Conservation (phyloP, 176 grass and related monocot genomes). For the Oryza officinalis region DNA sequence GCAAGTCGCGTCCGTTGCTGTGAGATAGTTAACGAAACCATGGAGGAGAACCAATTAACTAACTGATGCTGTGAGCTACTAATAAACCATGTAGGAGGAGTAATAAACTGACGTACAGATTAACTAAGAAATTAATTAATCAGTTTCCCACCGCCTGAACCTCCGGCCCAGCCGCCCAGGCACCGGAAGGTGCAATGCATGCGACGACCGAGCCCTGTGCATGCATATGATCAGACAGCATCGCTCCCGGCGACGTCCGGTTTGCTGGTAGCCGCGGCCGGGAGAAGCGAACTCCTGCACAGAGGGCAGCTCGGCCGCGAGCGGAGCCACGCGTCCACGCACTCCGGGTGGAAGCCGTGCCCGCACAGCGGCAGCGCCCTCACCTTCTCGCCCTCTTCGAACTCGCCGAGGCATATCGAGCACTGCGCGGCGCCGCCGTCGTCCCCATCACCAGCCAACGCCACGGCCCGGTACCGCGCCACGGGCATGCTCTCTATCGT, state of each 20-base stretch:
- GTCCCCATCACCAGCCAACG: background rate
- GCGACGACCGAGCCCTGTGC: background rate
- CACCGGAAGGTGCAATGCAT: background rate
- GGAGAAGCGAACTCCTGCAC: conserved; percentile 37
- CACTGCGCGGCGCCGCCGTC: conserved; percentile 30
- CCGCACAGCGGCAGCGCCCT: conserved; percentile 42
- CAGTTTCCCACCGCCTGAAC: background rate
- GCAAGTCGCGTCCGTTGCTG: background rate
- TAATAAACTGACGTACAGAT: background rate
- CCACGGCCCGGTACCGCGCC: background rate
- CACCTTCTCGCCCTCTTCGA: conserved; percentile 37
- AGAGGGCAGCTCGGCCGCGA: conserved; percentile 39
- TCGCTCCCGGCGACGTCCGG: conserved; percentile 1
- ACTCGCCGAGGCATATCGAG: conserved; percentile 57
- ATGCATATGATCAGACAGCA: conserved; percentile 31
- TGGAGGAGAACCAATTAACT: background rate
- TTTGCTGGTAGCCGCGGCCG: background rate
- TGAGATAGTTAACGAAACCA: background rate
- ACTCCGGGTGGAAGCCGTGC: conserved; percentile 51
- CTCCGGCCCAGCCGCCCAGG: too few relatives aligned
- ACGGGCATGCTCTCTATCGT: conserved; percentile 27
- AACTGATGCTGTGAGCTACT: background rate
- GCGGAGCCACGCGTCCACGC: conserved; percentile 52
- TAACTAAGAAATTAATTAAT: background rate
- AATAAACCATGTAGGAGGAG: background rate